phyloP scores from a whole-genome alignment of 805 yeast genomes.

The Ogataea ramenticola region DNA sequence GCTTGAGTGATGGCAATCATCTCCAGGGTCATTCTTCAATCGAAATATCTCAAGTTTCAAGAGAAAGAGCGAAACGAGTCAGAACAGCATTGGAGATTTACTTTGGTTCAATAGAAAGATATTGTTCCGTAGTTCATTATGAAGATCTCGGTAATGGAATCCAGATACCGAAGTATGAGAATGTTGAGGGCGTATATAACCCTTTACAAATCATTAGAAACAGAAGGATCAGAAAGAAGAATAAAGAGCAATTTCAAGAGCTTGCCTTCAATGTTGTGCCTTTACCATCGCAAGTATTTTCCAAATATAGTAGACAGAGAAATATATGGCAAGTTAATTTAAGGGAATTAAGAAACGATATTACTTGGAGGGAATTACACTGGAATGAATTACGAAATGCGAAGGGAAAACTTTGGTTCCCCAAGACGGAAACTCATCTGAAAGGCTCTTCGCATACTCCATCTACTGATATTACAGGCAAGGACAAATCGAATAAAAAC shows the following conservation, averaged over 20 bases:
- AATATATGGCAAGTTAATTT: conserved; percentile 61
- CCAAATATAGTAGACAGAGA: conserved; percentile 34
- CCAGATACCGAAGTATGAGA: conserved; percentile 26
- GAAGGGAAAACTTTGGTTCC: conserved; percentile 47
- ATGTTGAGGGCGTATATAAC: conserved; percentile 65
- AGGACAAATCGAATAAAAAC: too few relatives aligned
- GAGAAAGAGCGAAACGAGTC: conserved; percentile 42
- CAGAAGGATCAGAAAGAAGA: conserved; percentile 48
- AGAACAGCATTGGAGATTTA: conserved; percentile 40
- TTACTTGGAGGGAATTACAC: conserved; percentile 48
- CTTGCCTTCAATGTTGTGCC: conserved; percentile 43
- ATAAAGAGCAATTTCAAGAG: conserved; percentile 39
- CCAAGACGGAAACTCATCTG: conserved; percentile 12
- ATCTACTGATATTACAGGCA: background rate
- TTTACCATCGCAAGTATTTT: conserved; percentile 59
- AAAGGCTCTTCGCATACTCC: background rate
- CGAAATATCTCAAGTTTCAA: conserved; percentile 28
- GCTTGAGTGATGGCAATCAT: background rate
- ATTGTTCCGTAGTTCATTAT: conserved; percentile 23
- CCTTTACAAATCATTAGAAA: conserved; percentile 80
- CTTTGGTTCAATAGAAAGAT: conserved; percentile 39
- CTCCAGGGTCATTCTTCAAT: background rate
- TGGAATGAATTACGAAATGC: conserved; percentile 44
- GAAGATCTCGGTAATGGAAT: conserved; percentile 9
- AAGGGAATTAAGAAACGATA: conserved; percentile 50